Percentiles rank a stretch among this genome's conserved stretches.
Conservation (phyloP, 2,329 filamentous ascomycete species). For the Sphaceloma murrayae region DNA sequence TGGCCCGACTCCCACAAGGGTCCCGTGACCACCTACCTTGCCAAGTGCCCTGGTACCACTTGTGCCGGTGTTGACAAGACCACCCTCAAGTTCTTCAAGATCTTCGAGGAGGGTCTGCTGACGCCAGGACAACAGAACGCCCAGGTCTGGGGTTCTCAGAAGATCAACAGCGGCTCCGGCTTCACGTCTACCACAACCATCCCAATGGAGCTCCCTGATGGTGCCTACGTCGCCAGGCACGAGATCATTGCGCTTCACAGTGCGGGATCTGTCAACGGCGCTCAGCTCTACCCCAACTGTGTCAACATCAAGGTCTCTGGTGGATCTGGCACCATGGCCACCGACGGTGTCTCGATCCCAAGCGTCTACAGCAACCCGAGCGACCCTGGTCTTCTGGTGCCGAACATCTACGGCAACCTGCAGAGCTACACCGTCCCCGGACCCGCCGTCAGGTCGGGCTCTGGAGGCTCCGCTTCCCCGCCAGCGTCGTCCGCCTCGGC, state of each 20-base stretch:
- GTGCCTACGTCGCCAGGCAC: constrained; percentile 53
- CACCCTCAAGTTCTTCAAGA: constrained; percentile 54
- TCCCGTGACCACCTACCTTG: constrained; percentile 57
- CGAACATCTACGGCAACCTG: constrained; percentile 46
- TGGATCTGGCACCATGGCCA: constrained; percentile 38
- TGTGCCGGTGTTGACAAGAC: constrained; percentile 47
- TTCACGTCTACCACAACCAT: constrained; percentile 43
- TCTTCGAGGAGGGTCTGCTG: constrained; percentile 47
- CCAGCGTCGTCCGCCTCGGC: constrained; percentile 15
- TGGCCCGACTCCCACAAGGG: constrained; percentile 58
- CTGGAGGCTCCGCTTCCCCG: constrained; percentile 12
- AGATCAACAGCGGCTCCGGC: constrained; percentile 38
- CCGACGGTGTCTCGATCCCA: constrained; percentile 43
- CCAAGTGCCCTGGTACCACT: constrained; percentile 44
- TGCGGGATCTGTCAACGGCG: constrained; percentile 35
- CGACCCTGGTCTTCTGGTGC: constrained; percentile 49
- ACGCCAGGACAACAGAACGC: constrained; percentile 29
- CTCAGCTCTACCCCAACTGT: constrained; percentile 41
- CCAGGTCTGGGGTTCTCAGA: constrained; percentile 48
- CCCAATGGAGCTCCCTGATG: constrained; percentile 43
- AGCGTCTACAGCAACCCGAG: constrained; percentile 47
- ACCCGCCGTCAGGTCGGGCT: constrained; percentile 30
- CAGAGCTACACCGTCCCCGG: constrained; percentile 45
- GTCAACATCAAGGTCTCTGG: constrained; percentile 53
- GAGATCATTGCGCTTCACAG: constrained; percentile 54